These are phyloP conservation scores for Trichosporon coremiiforme DNA, from an alignment of 1,284 basidiomycete species.

Conservation along the genomic window DNA sequence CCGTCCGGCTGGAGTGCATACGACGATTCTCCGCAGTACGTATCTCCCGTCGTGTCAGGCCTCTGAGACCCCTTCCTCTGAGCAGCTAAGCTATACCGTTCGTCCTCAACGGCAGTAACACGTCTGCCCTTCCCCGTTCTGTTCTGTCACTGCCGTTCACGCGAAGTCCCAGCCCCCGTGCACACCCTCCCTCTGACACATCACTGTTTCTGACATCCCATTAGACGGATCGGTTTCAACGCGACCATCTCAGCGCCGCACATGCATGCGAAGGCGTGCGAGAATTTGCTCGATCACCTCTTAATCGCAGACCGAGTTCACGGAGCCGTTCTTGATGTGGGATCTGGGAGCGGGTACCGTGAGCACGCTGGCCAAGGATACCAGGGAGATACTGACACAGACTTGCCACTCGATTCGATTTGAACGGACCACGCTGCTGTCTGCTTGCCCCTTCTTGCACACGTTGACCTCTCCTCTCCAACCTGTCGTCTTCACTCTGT, in stretches of 20 bases:
- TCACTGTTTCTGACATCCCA: conserved; percentile 4
- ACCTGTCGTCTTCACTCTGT: background rate
- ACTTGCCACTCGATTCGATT: background rate
- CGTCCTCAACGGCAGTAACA: background rate
- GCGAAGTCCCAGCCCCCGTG: conserved; percentile 3
- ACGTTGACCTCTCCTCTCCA: background rate
- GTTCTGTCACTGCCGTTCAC: background rate
- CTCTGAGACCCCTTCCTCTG: background rate
- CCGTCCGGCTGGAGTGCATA: conserved; percentile 38
- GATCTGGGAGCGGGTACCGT: conserved; percentile 67
- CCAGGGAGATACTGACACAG: conserved; percentile 4
- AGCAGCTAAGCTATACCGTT: background rate
- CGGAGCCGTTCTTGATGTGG: conserved; percentile 52
- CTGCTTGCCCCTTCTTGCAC: background rate
- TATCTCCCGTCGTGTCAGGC: conserved; percentile 14
- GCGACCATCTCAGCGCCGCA: conserved; percentile 57
- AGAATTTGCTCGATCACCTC: conserved; percentile 45
- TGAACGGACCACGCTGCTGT: background rate
- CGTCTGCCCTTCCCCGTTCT: background rate
- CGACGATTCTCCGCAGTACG: conserved; percentile 55
- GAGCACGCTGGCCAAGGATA: conserved; percentile 39
- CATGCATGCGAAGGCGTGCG: conserved; percentile 55
- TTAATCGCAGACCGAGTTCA: conserved; percentile 28
- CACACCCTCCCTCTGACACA: background rate
- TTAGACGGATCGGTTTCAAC: conserved; percentile 52